phyloP scores from a whole-genome alignment of 169 alveolate species.

The Plasmodium malariae region DNA sequence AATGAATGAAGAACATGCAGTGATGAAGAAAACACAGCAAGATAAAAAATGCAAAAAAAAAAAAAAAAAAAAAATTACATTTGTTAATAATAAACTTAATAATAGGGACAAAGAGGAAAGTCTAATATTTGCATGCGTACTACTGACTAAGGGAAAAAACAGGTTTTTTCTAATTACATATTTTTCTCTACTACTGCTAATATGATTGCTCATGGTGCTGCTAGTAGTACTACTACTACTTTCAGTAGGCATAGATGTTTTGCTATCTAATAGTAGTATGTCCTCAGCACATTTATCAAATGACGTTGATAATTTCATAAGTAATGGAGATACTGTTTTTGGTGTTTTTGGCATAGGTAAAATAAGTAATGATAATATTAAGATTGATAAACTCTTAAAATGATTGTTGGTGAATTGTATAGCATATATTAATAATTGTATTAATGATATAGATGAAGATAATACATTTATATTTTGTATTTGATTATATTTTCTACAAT shows the following conservation, averaged over 20 bases:
- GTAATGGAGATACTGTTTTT: constrained; percentile 21
- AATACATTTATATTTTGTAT: constrained; percentile 51
- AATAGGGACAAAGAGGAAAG: constrained; percentile 54
- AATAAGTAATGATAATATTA: constrained; percentile 51
- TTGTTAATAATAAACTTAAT: constrained; percentile 57
- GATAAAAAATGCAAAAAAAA: neutral
- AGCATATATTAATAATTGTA: constrained; percentile 36
- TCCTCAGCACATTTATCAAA: constrained; percentile 66
- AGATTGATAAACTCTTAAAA: constrained; percentile 64
- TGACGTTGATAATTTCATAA: constrained; percentile 52
- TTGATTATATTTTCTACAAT: constrained; percentile 66
- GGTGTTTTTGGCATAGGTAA: constrained; percentile 54
- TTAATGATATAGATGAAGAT: constrained; percentile 61
- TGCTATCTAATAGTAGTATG: constrained; percentile 27
- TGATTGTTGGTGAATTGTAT: constrained; percentile 46
- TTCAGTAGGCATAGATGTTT: neutral
- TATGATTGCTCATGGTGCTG: neutral
- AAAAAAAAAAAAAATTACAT: constrained; percentile 22
- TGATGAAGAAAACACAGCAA: too few species aligned
- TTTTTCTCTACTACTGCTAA: constrained; percentile 21
- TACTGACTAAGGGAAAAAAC: constrained; percentile 44
- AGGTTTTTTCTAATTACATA: constrained; percentile 41
- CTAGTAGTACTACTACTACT: neutral
- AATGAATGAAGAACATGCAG: too few species aligned
- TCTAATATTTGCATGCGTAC: constrained; percentile 22